phyloP scores from a whole-genome alignment of 768 basidiomycete species.

The Cyathus striatus region DNA sequence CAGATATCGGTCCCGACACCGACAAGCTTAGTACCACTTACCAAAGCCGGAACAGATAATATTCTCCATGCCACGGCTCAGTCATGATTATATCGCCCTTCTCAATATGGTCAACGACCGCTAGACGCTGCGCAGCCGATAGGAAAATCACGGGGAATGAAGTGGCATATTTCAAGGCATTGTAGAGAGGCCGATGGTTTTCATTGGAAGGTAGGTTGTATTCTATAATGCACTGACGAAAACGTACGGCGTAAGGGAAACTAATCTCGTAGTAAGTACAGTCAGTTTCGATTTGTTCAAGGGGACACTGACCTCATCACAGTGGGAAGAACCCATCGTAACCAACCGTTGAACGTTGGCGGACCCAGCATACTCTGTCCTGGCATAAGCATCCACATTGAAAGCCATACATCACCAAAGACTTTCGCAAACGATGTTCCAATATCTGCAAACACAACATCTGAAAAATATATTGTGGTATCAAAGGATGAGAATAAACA shows the following conservation, averaged over 20 bases:
- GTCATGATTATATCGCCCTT: slow-evolving; percentile 38
- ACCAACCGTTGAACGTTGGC: slow-evolving; percentile 57
- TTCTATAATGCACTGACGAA: slow-evolving; percentile 93
- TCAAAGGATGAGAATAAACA: slow-evolving; percentile 64
- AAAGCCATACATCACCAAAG: slow-evolving; percentile 90
- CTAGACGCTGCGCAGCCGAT: slow-evolving; percentile 82
- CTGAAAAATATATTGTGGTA: slow-evolving; percentile 76
- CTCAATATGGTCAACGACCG: slow-evolving; percentile 52
- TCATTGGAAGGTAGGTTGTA: slow-evolving; percentile 59
- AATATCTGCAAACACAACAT: slow-evolving; percentile 92
- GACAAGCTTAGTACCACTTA: too few species aligned
- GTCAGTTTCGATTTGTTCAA: neutral
- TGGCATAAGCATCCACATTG: slow-evolving; percentile 79
- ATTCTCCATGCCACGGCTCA: slow-evolving; percentile 68
- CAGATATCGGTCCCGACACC: too few species aligned
- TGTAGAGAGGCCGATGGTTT: slow-evolving; percentile 72
- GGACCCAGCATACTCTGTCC: slow-evolving; percentile 69
- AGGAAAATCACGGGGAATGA: slow-evolving; percentile 95
- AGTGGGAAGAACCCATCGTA: slow-evolving; percentile 72
- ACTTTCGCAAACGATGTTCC: slow-evolving; percentile 97
- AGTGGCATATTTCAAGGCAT: slow-evolving; percentile 94
- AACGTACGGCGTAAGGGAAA: slow-evolving; percentile 84
- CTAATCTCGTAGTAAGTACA: slow-evolving; percentile 23
- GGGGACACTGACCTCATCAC: slow-evolving; percentile 72
- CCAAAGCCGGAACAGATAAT: slow-evolving; percentile 83